Base-by-base conservation (phyloP, 371 early-diverging fungal genomes). In the Apophysomyces sp. region DNA sequence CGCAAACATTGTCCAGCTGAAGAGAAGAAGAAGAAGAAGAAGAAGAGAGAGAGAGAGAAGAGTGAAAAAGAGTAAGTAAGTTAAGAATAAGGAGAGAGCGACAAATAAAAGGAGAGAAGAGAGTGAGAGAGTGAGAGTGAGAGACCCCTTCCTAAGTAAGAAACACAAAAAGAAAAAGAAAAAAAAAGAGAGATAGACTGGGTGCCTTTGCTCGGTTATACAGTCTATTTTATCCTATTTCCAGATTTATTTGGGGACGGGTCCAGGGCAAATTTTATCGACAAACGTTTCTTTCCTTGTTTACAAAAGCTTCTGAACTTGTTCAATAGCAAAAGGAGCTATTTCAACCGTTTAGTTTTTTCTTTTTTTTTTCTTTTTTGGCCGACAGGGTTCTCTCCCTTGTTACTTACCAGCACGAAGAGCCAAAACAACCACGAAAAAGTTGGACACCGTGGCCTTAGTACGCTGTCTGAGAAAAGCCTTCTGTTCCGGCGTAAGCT, bases 321-420 rank as follows among this genome's bases (percentile, higher is more conserved):
- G 73, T 55, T 80, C 80, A 40, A 80, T 41, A 15, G 76, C 81
- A 63, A 80, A 80, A 4, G 81, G 81, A 61, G 76, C 80, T 80
- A 69, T 31, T 9, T 53, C 26, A 34, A 34, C 8, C 13, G 13
- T 34, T 58, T 30, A 39, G 24, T 27, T n/a, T n/a, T n/a, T n/a
- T n/a, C n/a, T n/a, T n/a, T n/a, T n/a, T n/a, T n/a, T n/a, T n/a
- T n/a, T n/a, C n/a, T n/a, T n/a, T 51, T 49, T n/a, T 49, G n/a
- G n/a, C 16, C 24, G 6, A 18, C 37, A 37, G 37, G 37, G 37
- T 21, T 44, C 9, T 58, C 27, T 62, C 51, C 40, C 41, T 59
- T 60, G 21, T n/a, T 55, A 52, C 67, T 74, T 81, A 81, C 81
- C 78, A 49, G 81, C 78, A 69, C 81, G 81, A 61, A 81, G 71